phyloP scores from a whole-genome alignment of 345 rosid species.

The Laguncularia racemosa region DNA sequence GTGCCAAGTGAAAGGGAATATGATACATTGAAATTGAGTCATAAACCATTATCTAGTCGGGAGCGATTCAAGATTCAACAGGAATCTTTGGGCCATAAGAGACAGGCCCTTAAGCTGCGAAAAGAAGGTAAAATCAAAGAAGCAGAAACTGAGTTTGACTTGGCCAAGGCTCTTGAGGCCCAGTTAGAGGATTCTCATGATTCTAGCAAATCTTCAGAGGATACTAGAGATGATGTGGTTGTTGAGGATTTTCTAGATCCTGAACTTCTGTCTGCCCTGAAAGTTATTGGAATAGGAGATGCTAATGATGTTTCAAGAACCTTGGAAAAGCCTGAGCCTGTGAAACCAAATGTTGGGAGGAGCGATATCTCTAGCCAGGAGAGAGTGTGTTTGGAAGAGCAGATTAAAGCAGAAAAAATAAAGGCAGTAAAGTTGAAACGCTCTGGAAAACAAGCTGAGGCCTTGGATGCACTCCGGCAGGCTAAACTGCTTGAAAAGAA shows the following conservation, averaged over 20 bases:
- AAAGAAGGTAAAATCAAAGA: constrained; percentile 73
- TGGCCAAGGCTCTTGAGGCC: constrained; percentile 84
- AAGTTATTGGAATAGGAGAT: constrained; percentile 62
- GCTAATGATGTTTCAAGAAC: constrained; percentile 14
- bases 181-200: constrained; percentile 60
- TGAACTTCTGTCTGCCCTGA: constrained; percentile 74
- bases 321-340: constrained; percentile 23
- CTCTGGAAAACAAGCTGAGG: constrained; percentile 86
- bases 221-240: constrained; percentile 34
- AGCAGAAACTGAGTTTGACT: constrained; percentile 89
- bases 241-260: constrained; percentile 94
- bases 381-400: constrained; percentile 58
- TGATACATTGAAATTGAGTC: constrained; percentile 30
- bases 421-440: constrained; percentile 72
- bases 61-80: constrained; percentile 88
- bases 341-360: constrained; percentile 18
- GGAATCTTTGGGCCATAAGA: constrained; percentile 78
- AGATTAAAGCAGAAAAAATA: constrained; percentile 67
- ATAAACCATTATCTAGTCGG: constrained; percentile 60
- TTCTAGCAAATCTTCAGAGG: constrained; percentile 26
- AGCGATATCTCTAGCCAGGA: constrained; percentile 35
- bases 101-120: constrained; percentile 77
- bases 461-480: constrained; percentile 73
- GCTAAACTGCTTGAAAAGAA: constrained; percentile 72
- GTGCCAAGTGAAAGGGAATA: constrained; percentile 13